Evolutionary conservation across 169 alveolate species (phyloP), one percentile per base, ranked within the genome.

Genomic region (Cryptosporidium felis): DNA sequence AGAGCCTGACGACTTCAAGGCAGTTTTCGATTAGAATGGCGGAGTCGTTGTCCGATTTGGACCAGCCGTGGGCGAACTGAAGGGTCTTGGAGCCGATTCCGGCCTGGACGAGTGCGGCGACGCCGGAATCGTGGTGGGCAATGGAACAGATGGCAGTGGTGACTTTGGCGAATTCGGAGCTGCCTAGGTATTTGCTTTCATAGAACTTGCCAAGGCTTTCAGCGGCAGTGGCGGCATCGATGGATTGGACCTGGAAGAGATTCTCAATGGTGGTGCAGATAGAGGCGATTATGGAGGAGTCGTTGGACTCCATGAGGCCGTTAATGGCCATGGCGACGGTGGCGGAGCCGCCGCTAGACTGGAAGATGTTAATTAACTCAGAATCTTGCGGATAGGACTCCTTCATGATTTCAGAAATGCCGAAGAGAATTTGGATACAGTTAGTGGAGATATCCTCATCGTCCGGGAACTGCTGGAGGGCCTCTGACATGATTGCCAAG

Each of bases 391-490:
- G n/a, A n/a, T n/a, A n/a, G 1, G 67, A 60, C 3, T 91, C 94
- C 53, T 81, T 89, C 62, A 94, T 92, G 28, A 94, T 94, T 26
- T 91, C 93, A 21, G 97, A 91, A 95, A 95, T 95, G 18, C 97
- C 96, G 82, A 89, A 91, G 65, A 95, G 49, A 62, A 95, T 89
- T 79, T 91, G 88, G 30, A 94, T 85, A 38, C 95, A 85, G 42
- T 94, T 93, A 41, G 81, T 85, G 51, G 92, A 90, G 79, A 95
- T 82, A 60, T 95, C 97, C 62, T 95, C 97, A 80, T 94, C 97
- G 60, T 95, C 97, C 34, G 94, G 93, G 74, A 93, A 95, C 82
- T 94, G 93, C 28, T 82, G 82, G 45, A 95, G 93, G 34, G 97
- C 96, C 59, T 93, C 93, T 44, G 91, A 91, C 80, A 95, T 91